Percentiles rank a stretch among this genome's conserved stretches.
Evolutionary conservation across 768 basidiomycete genomes (phyloP).

Genomic region (Mycena filopes): DNA sequence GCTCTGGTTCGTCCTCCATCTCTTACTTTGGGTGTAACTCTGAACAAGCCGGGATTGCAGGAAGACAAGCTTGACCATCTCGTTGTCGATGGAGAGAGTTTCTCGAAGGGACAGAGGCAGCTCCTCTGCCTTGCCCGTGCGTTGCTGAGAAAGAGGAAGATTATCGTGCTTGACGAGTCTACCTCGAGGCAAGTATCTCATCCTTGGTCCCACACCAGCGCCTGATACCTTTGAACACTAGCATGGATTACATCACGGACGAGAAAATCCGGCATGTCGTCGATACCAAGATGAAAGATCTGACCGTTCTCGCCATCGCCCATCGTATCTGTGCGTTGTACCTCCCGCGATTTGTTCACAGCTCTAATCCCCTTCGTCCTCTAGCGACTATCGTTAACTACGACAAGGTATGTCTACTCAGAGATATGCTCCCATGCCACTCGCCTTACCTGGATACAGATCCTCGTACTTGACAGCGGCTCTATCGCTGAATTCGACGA

Average conservation of each 20-base stretch:
- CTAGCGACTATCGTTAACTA: slow-evolving; percentile 23
- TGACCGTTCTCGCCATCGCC: slow-evolving; percentile 21
- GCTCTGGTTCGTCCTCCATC: background rate
- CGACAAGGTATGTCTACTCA: slow-evolving; percentile 19
- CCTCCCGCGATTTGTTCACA: background rate
- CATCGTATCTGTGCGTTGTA: slow-evolving; percentile 21
- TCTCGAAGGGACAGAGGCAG: slow-evolving; percentile 25
- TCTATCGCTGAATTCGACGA: slow-evolving; percentile 19
- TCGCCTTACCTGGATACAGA: background rate
- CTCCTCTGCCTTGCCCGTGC: slow-evolving; percentile 25
- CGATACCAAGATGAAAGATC: slow-evolving; percentile 24
- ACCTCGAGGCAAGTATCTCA: slow-evolving; percentile 18
- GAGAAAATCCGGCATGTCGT: slow-evolving; percentile 26
- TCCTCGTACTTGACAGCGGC: slow-evolving; percentile 25
- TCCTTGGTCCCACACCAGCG: background rate
- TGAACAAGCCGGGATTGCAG: background rate
- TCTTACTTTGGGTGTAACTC: background rate
- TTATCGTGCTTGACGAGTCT: slow-evolving; percentile 23
- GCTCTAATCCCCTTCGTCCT: background rate
- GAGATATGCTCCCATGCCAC: background rate
- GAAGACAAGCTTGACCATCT: slow-evolving; percentile 25
- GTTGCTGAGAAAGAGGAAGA: slow-evolving; percentile 21
- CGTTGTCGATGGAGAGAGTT: slow-evolving; percentile 25
- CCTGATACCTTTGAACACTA: slow-evolving; percentile 5
- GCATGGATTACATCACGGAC: slow-evolving; percentile 24